Conservation (phyloP, 2,329 filamentous ascomycete species). For the Bimuria novae-zelandiae region DNA sequence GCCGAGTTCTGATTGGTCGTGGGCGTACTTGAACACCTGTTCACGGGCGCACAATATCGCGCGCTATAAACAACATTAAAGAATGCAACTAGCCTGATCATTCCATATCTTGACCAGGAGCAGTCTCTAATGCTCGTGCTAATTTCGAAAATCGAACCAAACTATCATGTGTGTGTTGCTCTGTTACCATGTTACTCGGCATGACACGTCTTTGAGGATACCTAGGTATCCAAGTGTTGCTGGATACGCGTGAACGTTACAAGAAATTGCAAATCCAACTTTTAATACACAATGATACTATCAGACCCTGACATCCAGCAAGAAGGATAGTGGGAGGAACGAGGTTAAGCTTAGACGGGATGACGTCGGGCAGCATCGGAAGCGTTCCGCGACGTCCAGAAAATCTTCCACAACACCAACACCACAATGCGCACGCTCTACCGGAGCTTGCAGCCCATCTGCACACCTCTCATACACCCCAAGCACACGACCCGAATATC, state of each 20-base stretch:
- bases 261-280: too few species aligned
- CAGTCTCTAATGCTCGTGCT: too few species aligned
- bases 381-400: conserved; percentile 14
- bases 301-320: neutral
- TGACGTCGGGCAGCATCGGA: conserved; percentile 12
- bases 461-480: conserved; percentile 15
- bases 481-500: conserved; percentile 18
- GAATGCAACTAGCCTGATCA: neutral
- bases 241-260: too few species aligned
- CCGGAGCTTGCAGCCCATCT: conserved; percentile 18
- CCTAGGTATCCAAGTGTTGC: too few species aligned
- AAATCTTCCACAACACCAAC: conserved; percentile 12
- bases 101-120: too few species aligned
- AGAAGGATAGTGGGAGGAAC: conserved; percentile 6
- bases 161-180: too few species aligned
- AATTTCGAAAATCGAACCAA: too few species aligned
- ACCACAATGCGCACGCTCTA: conserved; percentile 24
- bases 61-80: too few species aligned
- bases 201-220: too few species aligned
- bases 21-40: neutral
- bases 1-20: neutral
- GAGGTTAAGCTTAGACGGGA: too few species aligned
- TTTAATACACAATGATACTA: too few species aligned
- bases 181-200: too few species aligned
- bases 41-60: neutral